Evolutionary conservation across 2,329 filamentous ascomycete species (phyloP).

Genomic region (Arthrobotrys musiformis): DNA sequence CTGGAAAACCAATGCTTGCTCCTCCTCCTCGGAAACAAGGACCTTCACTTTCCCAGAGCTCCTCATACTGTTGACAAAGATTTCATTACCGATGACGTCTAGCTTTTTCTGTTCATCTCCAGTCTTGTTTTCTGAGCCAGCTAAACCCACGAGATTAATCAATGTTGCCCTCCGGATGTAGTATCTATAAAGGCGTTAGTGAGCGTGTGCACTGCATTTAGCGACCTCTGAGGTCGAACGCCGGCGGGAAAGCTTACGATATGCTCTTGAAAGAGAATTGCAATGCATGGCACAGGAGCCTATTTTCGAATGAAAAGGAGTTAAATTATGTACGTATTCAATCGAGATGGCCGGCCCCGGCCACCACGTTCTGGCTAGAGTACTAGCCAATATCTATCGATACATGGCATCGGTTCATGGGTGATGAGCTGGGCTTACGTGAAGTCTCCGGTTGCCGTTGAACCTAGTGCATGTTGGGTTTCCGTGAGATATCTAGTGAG

Average conservation of each 20-base stretch:
- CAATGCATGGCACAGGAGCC: slow-evolving; percentile 93
- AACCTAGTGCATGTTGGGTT: slow-evolving; percentile 84
- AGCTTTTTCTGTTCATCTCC: slow-evolving; percentile 99
- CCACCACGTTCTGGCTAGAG: not conserved
- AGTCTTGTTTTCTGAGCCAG: slow-evolving; percentile 92
- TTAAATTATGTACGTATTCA: too few relatives aligned
- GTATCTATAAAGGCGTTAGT: slow-evolving; percentile 1
- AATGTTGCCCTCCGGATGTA: slow-evolving; percentile 60
- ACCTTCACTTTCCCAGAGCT: slow-evolving; percentile 90
- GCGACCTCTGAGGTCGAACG: not conserved
- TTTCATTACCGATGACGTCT: slow-evolving; percentile 97
- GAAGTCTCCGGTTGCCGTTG: slow-evolving; percentile 88
- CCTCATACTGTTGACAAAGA: slow-evolving; percentile 95
- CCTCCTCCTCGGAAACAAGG: slow-evolving; percentile 97
- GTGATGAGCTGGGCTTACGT: slow-evolving; percentile 83
- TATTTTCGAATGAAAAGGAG: slow-evolving; percentile 62
- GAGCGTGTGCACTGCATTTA: not conserved
- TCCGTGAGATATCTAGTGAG: slow-evolving; percentile 95
- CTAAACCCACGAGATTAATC: slow-evolving; percentile 79
- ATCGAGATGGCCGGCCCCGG: too few relatives aligned
- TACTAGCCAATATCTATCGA: not conserved
- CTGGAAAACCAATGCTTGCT: slow-evolving; percentile 87
- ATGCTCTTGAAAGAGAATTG: slow-evolving; percentile 99
- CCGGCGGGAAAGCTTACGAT: slow-evolving; percentile 65
- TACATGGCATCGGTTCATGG: too few relatives aligned